Evolutionary conservation across 495 filamentous ascomycete species (phyloP).

Genomic region (Rostrohypoxylon terebratum): DNA sequence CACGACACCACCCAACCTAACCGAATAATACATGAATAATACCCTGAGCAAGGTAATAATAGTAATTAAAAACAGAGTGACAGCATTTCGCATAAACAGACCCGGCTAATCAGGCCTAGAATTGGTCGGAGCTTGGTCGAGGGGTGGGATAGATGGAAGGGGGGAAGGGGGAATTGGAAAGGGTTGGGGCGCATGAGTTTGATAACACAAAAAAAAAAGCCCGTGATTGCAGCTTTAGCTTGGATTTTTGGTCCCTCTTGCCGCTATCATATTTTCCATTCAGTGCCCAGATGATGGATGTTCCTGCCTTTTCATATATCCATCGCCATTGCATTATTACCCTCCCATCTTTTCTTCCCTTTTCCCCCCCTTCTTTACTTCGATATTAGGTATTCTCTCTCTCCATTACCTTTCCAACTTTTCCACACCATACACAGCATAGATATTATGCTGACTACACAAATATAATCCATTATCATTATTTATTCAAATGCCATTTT

Average conservation of each 20-base stretch:
- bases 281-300: not conserved
- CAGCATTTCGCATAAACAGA: conserved; percentile 41
- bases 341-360: not conserved
- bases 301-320: conserved; percentile 1
- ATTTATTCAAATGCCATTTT: not conserved
- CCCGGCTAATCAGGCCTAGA: conserved; percentile 47
- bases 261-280: not conserved
- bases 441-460: not conserved
- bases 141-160: conserved; percentile 14
- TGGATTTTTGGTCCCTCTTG: not conserved
- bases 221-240: conserved; percentile 19
- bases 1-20: conserved; percentile 34
- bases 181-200: conserved; percentile 40
- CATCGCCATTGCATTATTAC: not conserved
- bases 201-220: conserved; percentile 28
- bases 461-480: not conserved
- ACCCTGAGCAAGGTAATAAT: conserved; percentile 32
- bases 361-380: not conserved
- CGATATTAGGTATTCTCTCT: not conserved
- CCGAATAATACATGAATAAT: conserved; percentile 34
- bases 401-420: not conserved
- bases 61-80: conserved; percentile 38
- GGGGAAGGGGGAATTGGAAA: conserved; percentile 4
- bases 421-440: not conserved
- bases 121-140: conserved; percentile 22